A percentile compares a stretch with the other conserved stretches of the same genome.
Conservation (phyloP, 2,329 filamentous ascomycete species). For the Orbilia brochopaga region DNA sequence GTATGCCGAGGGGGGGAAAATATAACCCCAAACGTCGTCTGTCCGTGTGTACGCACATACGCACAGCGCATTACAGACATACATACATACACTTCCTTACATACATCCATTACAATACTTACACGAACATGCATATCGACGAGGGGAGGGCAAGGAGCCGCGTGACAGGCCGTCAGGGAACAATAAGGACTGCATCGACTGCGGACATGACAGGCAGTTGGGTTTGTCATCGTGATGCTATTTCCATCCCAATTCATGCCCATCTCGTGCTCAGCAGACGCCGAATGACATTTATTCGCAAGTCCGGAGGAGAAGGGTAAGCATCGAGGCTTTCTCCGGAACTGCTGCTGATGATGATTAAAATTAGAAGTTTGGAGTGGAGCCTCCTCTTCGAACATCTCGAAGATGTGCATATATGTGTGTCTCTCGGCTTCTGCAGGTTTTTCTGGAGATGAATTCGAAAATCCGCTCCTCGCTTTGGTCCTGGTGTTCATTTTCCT, state of each 20-base stretch:
- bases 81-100: no score
- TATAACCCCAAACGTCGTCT: not conserved
- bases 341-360: slow-evolving; percentile 5
- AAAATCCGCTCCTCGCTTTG: slow-evolving; percentile 25
- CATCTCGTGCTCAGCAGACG: slow-evolving; percentile 1
- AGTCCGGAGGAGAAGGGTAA: slow-evolving; percentile 17
- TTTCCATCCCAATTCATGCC: slow-evolving; percentile 5
- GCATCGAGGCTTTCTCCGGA: slow-evolving; percentile 23
- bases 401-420: not conserved
- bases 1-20: slow-evolving; percentile 5
- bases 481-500: slow-evolving; percentile 42
- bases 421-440: not conserved
- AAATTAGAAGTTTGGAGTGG: slow-evolving; percentile 41
- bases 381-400: slow-evolving; percentile 6
- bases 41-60: no score
- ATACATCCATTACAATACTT: no score
- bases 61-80: no score
- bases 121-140: slow-evolving; percentile 2
- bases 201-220: slow-evolving; percentile 2
- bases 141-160: not conserved
- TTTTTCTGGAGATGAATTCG: slow-evolving; percentile 2
- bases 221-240: slow-evolving; percentile 11
- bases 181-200: not conserved
- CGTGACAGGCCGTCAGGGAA: slow-evolving; percentile 1
- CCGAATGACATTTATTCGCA: not conserved